Base-by-base conservation (phyloP, 192 early-diverging fungal genomes). In the Coemansia sp. region DNA sequence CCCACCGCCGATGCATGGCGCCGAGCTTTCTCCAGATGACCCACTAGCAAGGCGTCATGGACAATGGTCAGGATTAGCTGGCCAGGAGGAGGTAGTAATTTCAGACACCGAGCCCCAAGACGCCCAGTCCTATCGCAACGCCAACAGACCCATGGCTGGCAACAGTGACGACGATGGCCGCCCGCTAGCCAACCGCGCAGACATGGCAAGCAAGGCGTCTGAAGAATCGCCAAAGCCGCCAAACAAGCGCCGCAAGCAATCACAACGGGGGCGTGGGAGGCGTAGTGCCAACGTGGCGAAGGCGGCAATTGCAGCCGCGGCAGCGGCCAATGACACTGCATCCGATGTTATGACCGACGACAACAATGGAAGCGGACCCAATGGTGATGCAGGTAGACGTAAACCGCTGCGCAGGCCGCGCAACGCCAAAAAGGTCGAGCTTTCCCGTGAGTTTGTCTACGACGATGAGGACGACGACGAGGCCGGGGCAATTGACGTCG, bases 401-500 rank as follows among this genome's bases (percentile, higher is more conserved):
- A 62, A 57, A 25, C 50, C 33, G 23, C 50, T 56, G 8, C 76
- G 76, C 30, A 60, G 52, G 15, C 11, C 37, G 0, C 65, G 76
- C 6, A 60, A 50, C 17, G 5, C 50, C 17, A 79, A 69, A 37
- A 79, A 79, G 61, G 44, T 65, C 14, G 76, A 79, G 50, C 64
- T 73, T 13, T 72, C 70, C 22, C 66, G 64, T 59, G 70, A 72
- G 57, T 79, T 64, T 55, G 63, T 79, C 34, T 79, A 62, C 48
- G 69, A 69, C 27, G 72, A 75, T 27, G 75, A 78, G 17, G 72
- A 65, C 2, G 68, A 76, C 17, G 68, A 72, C 1, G 61, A 69
- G 4, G 52, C 29, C 33, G 52, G 17, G 27, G 30, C 17, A 8
- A 31, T 33, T 7, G 62, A 66, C 10, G 59, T 55, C 22, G 64